Evolutionary conservation across 352 stramenopile genomes (phyloP).

Genomic region (Pythium sp.): DNA sequence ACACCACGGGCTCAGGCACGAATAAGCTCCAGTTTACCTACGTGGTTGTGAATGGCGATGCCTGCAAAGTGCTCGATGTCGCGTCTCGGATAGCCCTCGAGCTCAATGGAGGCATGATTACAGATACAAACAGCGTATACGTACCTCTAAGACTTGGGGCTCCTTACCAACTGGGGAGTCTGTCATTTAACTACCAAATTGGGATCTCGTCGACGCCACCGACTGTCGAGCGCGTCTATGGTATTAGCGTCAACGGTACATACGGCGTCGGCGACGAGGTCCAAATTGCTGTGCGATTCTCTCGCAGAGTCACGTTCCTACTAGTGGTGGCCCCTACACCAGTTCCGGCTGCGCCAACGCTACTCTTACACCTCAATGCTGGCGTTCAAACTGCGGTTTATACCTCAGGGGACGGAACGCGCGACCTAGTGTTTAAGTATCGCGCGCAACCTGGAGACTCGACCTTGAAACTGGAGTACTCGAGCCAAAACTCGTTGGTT

Average conservation of each 20-base stretch:
- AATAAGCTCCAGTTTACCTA: slow-evolving; percentile 52
- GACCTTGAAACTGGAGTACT: slow-evolving; percentile 35
- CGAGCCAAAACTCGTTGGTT: slow-evolving; percentile 28
- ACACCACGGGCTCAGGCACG: slow-evolving; percentile 49
- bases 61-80: slow-evolving; percentile 40
- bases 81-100: slow-evolving; percentile 42
- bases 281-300: slow-evolving; percentile 46
- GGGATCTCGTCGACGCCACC: slow-evolving; percentile 43
- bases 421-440: slow-evolving; percentile 52
- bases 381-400: slow-evolving; percentile 31
- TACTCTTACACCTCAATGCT: slow-evolving; percentile 39
- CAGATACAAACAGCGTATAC: slow-evolving; percentile 35
- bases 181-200: slow-evolving; percentile 46
- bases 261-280: slow-evolving; percentile 56
- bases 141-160: slow-evolving; percentile 45
- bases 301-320: slow-evolving; percentile 27
- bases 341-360: slow-evolving; percentile 17
- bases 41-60: slow-evolving; percentile 44
- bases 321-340: background rate
- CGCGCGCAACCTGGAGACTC: slow-evolving; percentile 34
- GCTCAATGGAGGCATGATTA: slow-evolving; percentile 54
- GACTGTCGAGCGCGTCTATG: slow-evolving; percentile 36
- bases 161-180: slow-evolving; percentile 27
- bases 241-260: slow-evolving; percentile 23
- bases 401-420: slow-evolving; percentile 35